Evolutionary conservation across 139 green algal species (phyloP), one percentile per base, ranked within the genome.

Genomic region (Tetraselmis chui): DNA sequence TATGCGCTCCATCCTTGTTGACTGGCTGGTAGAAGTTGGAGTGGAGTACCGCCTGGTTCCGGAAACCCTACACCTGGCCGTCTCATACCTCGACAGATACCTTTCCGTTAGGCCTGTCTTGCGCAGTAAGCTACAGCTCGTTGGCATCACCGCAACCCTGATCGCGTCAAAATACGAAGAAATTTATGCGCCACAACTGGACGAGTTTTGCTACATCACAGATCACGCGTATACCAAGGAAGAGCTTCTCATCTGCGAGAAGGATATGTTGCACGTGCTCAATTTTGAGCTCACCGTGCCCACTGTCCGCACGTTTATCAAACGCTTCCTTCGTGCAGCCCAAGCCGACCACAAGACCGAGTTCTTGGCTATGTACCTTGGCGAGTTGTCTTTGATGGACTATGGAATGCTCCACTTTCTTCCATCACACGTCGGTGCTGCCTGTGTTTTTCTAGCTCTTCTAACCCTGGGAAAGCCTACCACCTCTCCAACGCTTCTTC

Each of bases 121-220:
- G 32, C 86, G 86, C 59, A 87, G 28, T 31, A 84, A 84, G 80
- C 84, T 97, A 58, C 92, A 96, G 88, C 91, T 96, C 23, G 89
- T 98, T 30, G 96, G 96, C 78, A 91, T 99, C 58, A 92, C 95
- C 1, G 94, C 89, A 89, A 98, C 98, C 94, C 93, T 97, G 81
- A 86, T 98, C 26, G 96, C 96, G 1, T 86, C 93, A 81, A 99
- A 99, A 87, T 99, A 97, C 82, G 95, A 99, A 89, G 96, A 99
- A 91, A 98, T 99, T 75, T 98, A 98, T 82, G 91, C 96, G 2
- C 95, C 95, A 29, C 88, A 90, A 32, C 84, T 98, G 23, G 86
- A 93, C 45, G 94, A 98, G 75, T 98, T 98, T 82, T 95, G 90
- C 83, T 98, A 97, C 91, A 98, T 99, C 87, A 98, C 96, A 0